phyloP scores from a whole-genome alignment of 768 basidiomycete species.

The Suillus plorans region DNA sequence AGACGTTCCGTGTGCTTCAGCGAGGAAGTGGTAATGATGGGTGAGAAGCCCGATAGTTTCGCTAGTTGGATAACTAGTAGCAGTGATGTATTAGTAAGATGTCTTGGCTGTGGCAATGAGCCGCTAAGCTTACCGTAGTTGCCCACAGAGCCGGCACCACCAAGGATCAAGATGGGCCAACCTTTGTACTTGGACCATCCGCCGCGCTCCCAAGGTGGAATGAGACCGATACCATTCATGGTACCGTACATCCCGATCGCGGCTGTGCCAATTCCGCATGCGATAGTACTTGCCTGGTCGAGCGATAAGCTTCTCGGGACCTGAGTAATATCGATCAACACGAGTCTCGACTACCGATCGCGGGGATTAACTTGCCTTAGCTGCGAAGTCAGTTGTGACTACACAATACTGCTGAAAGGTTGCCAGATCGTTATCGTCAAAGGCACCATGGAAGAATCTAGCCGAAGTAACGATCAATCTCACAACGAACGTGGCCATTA shows the following conservation, averaged over 20 bases:
- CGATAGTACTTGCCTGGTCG: slow-evolving; percentile 49
- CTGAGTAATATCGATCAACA: slow-evolving; percentile 22
- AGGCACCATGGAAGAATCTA: slow-evolving; percentile 42
- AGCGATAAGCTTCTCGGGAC: slow-evolving; percentile 48
- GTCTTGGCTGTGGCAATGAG: slow-evolving; percentile 8
- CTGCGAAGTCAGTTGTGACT: slow-evolving; percentile 37
- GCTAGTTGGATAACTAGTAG: slow-evolving; percentile 39
- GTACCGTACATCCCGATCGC: slow-evolving; percentile 48
- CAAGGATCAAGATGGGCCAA: slow-evolving; percentile 46
- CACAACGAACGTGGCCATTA: slow-evolving; percentile 7
- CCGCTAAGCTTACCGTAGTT: slow-evolving; percentile 41
- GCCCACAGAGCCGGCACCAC: slow-evolving; percentile 49
- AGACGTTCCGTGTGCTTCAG: slow-evolving; percentile 37
- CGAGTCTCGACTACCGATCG: background rate
- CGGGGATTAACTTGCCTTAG: slow-evolving; percentile 34
- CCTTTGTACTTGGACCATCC: slow-evolving; percentile 42
- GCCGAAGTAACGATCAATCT: slow-evolving; percentile 24
- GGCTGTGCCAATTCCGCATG: slow-evolving; percentile 48
- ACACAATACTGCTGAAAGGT: slow-evolving; percentile 48
- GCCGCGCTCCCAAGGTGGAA: slow-evolving; percentile 36
- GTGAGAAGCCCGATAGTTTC: slow-evolving; percentile 40
- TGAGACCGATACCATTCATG: slow-evolving; percentile 41
- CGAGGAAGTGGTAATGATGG: slow-evolving; percentile 34
- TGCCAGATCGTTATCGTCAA: slow-evolving; percentile 35
- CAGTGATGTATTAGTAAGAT: slow-evolving; percentile 13